A percentile compares a stretch with the other conserved stretches of the same genome.
Conservation (phyloP, 108 stramenopile species). For the Stephanodiscus triporus region DNA sequence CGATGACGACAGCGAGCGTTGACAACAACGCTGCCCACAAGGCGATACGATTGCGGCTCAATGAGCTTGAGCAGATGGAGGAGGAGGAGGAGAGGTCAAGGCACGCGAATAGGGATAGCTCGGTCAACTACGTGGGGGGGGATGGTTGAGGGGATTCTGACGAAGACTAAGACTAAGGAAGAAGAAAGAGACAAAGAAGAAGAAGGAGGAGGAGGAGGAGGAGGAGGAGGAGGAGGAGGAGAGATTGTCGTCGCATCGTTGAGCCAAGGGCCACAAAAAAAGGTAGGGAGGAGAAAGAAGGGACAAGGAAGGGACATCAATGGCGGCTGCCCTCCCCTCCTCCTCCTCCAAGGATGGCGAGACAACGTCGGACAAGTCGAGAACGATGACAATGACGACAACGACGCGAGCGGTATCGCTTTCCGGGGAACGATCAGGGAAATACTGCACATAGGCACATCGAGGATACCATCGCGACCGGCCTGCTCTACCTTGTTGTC, state of each 20-base stretch:
- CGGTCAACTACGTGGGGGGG: slow-evolving; percentile 25
- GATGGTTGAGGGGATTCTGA: slow-evolving; percentile 48
- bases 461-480: slow-evolving; percentile 35
- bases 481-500: neutral
- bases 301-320: neutral
- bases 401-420: slow-evolving; percentile 25
- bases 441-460: slow-evolving; percentile 34
- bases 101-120: neutral
- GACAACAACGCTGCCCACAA: slow-evolving; percentile 24
- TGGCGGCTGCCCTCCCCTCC: neutral
- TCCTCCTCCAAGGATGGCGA: no score
- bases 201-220: neutral
- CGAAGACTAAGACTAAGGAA: neutral
- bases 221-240: no score
- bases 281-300: neutral
- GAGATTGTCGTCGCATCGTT: no score
- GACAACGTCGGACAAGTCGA: neutral
- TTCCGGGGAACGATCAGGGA: slow-evolving; percentile 34
- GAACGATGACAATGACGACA: no score
- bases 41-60: slow-evolving; percentile 21
- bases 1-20: slow-evolving; percentile 2
- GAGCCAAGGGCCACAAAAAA: neutral
- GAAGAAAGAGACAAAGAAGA: neutral
- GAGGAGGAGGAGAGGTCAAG: slow-evolving; percentile 6
- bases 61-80: slow-evolving; percentile 46